These are phyloP conservation scores for Citrus mangshanensis DNA, from an alignment of 345 rosid genomes.

Conservation along the genomic window DNA sequence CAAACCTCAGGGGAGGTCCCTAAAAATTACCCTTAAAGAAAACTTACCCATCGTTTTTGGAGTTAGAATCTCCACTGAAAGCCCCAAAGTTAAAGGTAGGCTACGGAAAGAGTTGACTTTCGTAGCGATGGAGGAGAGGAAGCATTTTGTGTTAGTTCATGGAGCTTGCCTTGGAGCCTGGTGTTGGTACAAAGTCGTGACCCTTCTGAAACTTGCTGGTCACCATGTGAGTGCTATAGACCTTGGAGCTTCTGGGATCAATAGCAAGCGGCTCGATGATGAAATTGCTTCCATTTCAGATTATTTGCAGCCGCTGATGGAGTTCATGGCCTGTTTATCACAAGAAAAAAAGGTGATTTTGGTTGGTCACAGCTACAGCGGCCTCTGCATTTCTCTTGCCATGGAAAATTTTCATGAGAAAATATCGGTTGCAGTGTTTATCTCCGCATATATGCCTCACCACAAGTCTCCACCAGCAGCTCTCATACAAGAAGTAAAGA, in stretches of 20 bases:
- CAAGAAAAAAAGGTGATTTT: constrained; percentile 44
- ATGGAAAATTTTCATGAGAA: too few species aligned
- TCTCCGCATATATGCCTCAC: too few species aligned
- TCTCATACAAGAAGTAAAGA: too few species aligned
- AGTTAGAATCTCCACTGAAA: too few species aligned
- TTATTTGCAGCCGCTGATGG: constrained; percentile 49
- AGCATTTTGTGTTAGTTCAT: constrained; percentile 60
- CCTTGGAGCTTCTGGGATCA: constrained; percentile 43
- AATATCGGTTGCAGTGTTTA: too few species aligned
- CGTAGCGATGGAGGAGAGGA: constrained; percentile 3
- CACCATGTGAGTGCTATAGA: constrained; percentile 53
- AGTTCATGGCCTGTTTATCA: constrained; percentile 43
- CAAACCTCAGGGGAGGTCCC: too few species aligned
- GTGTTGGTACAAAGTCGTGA: constrained; percentile 62
- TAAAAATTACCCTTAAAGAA: too few species aligned
- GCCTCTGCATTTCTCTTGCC: constrained; percentile 37
- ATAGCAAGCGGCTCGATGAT: constrained; percentile 28
- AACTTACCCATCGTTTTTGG: background rate
- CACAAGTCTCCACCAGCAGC: too few species aligned
- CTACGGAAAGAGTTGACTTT: background rate
- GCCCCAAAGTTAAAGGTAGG: background rate
- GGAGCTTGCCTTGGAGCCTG: constrained; percentile 65
- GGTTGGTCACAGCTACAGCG: constrained; percentile 66
- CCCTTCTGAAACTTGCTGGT: constrained; percentile 39
- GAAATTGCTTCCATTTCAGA: constrained; percentile 35